Conservation (phyloP, 495 filamentous ascomycete genomes). For the Beverwykella pulmonaria region DNA sequence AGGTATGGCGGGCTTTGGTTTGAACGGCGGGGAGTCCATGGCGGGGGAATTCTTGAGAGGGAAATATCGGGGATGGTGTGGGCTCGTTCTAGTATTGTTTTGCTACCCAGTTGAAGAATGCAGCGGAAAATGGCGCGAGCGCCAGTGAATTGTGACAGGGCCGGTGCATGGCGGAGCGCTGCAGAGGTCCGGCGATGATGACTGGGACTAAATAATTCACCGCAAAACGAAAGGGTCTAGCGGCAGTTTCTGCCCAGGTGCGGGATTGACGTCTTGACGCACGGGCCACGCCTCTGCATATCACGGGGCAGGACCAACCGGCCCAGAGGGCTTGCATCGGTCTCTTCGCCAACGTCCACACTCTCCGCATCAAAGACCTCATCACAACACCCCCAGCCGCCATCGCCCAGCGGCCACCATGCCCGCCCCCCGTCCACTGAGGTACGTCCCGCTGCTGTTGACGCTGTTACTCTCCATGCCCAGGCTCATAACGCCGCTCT, state of each 20-base stretch:
- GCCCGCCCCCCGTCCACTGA: neutral
- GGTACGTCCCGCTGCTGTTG: constrained; percentile 12
- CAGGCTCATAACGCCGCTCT: constrained; percentile 14
- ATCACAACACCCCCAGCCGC: neutral
- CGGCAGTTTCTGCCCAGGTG: neutral
- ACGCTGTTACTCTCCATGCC: neutral
- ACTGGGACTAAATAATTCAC: constrained; percentile 4
- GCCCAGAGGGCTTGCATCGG: neutral
- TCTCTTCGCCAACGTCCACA: neutral
- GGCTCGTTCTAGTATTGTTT: constrained; percentile 9
- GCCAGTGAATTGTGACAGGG: neutral
- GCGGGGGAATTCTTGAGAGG: neutral
- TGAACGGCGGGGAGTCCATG: constrained; percentile 31
- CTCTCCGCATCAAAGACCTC: neutral
- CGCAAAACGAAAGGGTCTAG: neutral
- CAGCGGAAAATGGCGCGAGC: neutral
- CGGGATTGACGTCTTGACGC: constrained; percentile 21
- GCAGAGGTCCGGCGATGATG: neutral
- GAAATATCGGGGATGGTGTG: neutral
- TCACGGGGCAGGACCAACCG: constrained; percentile 2
- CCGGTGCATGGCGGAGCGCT: constrained; percentile 8
- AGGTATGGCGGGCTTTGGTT: constrained; percentile 37
- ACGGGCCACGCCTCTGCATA: neutral
- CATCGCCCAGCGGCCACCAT: neutral
- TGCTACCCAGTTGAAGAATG: neutral